Evolutionary conservation across 345 rosid species (phyloP).

Genomic region (Eucalyptus albens): DNA sequence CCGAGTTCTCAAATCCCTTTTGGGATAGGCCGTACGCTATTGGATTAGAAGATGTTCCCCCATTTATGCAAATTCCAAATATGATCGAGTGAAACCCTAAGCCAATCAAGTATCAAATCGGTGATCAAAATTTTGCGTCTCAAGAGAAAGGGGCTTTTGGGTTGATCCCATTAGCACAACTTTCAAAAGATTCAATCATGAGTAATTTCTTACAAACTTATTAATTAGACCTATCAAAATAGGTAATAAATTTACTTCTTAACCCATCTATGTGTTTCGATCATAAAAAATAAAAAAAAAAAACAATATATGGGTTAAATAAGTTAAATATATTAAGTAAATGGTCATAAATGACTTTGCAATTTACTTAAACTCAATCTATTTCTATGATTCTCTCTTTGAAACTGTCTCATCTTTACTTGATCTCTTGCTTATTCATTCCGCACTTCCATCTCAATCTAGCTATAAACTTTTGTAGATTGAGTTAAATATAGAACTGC

Average conservation of each 20-base stretch:
- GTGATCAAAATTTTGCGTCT: neutral
- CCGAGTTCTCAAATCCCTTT: neutral
- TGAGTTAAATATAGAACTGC: accelerated
- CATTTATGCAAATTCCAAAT: neutral
- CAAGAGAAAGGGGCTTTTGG: neutral
- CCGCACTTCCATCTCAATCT: neutral
- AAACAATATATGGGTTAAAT: too few relatives aligned
- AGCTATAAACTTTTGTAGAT: too few relatives aligned
- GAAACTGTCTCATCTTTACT: too few relatives aligned
- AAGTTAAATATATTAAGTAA: too few relatives aligned
- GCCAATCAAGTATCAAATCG: neutral
- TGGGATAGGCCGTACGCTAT: neutral
- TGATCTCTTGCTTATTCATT: neutral
- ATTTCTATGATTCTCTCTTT: neutral
- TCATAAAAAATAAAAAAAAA: too few relatives aligned
- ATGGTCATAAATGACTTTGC: too few relatives aligned
- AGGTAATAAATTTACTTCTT: too few relatives aligned
- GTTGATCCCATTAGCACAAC: neutral
- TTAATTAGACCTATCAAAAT: neutral
- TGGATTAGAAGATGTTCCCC: neutral
- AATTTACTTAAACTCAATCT: too few relatives aligned
- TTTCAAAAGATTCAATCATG: neutral
- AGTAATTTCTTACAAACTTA: neutral
- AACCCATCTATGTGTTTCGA: too few relatives aligned
- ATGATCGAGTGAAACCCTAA: neutral